Evolutionary conservation across 805 yeast genomes (phyloP), one percentile per base, ranked within the genome.

Genomic region (Yarrowia sp.): DNA sequence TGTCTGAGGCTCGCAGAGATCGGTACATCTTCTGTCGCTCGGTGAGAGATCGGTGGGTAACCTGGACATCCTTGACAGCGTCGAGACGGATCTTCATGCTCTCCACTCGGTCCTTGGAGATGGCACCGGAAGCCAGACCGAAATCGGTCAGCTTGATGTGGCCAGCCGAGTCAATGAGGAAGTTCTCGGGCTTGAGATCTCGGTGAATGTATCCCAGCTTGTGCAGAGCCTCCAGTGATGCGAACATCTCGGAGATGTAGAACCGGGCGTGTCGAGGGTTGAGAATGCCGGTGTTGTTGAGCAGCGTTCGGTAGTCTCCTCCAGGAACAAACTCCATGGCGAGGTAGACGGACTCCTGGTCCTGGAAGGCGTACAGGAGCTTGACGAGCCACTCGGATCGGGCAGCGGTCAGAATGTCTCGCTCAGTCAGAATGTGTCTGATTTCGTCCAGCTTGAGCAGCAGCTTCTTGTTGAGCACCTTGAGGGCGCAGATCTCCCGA

Each of bases 321-420:
- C 99, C 99, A 9, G 99, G 98, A n/a, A 95, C 99, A 78, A 91
- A 95, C 78, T 95, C 99, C 99, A 95, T 95, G 1, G 99, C 99
- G 75, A 95, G 82, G 74, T 91, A 95, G 40, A 95, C 90, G 75
- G 90, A 90, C 71, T 90, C 93, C 0, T 88, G 79, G 79, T 95
- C 98, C 78, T 95, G 99, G 81, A 95, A 95, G 1, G 98, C 97
- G 77, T 95, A 95, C 70, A 92, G 83, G 64, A 95, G 82, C 79
- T 92, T 92, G 49, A 95, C 99, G 46, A 95, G 82, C 99, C 99
- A 95, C 70, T 92, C 97, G 63, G 94, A 87, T 77, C 97, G 85
- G 1, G 98, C 92, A 46, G 95, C 94, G n/a, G 98, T 94, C 73
- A 95, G 82, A 71, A 95, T 94, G 77, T 95, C 99, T 77, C 99